Evolutionary conservation across 495 filamentous ascomycete species (phyloP), one percentile per base, ranked within the genome.

Genomic region (Amniculicola lignicola): DNA sequence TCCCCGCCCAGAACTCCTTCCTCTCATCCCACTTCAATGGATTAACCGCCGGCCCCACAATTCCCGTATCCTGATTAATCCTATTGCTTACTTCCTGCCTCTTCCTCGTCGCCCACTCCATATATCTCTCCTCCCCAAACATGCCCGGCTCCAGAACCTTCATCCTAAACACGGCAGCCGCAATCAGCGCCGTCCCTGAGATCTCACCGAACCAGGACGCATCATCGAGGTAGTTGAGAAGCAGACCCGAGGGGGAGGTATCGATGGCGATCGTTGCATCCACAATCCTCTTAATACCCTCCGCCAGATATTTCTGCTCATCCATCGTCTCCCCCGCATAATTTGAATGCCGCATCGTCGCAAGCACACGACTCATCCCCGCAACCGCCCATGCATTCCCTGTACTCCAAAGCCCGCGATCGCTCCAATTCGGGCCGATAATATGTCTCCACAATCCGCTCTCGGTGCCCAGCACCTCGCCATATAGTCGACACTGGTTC

Each of bases 381-480:
- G 71, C 73, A 0, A 70, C 73, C 1, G 76, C 78, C 77, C 77
- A 81, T 22, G 54, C 77, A 47, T 78, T 79, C 10, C 77, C 74
- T 10, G 76, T 78, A 53, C 73, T 76, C 77, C 77, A 80, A 2
- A 71, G 61, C 6, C 70, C 75, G 15, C 63, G 45, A 60, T 80
- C 76, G 15, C 68, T 58, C 45, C 60, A 68, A 28, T 73, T 59
- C 3, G 72, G 72, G 5, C 75, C 76, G 36, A 73, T 61, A 56
- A 80, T 77, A 52, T 80, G 77, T 19, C 69, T 67, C 76, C 77
- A 80, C 33, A 70, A 62, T 10, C 72, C 67, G 0, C 28, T 41
- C 6, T 58, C 9, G 16, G 66, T 57, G 4, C 50, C 51, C 10
- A 79, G 66, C 4, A 76, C 68, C 4, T 77, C 70, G 16, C 66